Conservation (phyloP, 148 eudicot species). For the Heliamphora exappendiculata region DNA sequence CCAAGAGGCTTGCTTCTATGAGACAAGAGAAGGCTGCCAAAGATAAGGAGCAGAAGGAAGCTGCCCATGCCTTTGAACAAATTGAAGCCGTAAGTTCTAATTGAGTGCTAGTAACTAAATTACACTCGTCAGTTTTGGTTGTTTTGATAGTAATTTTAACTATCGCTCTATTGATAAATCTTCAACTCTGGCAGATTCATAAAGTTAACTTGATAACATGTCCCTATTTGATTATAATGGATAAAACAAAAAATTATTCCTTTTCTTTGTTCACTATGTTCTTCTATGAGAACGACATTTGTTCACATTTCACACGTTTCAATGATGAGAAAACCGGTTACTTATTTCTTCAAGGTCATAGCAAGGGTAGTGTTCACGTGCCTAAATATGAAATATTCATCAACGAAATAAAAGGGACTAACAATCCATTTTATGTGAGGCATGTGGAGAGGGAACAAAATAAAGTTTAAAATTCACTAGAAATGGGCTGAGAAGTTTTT, state of each 20-base stretch:
- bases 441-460: no score
- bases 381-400: no score
- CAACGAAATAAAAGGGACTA: no score
- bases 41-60: conserved; percentile 69
- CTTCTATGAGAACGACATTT: background rate
- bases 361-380: no score
- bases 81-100: conserved; percentile 79
- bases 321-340: background rate
- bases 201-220: background rate
- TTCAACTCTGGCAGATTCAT: background rate
- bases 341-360: background rate
- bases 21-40: conserved; percentile 73
- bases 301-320: background rate
- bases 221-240: background rate
- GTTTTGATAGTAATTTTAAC: background rate
- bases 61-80: conserved; percentile 58
- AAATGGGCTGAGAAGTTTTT: no score
- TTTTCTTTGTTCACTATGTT: background rate
- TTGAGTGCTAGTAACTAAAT: background rate
- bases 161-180: no score
- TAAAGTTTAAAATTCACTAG: no score
- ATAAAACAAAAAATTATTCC: background rate
- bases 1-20: conserved; percentile 75
- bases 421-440: no score
- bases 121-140: background rate